These are phyloP conservation scores for Barbatosphaeria neglecta DNA, from an alignment of 495 filamentous ascomycete genomes.

Conservation along the genomic window DNA sequence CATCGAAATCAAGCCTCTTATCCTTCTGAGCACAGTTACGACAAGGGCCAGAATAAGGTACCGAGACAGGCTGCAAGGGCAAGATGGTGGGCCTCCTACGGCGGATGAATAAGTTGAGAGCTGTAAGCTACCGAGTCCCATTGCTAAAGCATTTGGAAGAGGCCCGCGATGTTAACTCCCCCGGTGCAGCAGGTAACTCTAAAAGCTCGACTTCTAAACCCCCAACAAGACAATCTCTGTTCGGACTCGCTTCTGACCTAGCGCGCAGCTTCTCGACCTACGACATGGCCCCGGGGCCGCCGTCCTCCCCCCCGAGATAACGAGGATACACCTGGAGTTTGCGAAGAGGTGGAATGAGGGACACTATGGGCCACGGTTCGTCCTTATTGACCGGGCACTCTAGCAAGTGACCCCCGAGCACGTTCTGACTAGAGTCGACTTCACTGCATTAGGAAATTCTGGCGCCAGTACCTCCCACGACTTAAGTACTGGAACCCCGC, in stretches of 20 bases:
- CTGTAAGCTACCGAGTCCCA: conserved; percentile 44
- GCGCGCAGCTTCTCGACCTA: conserved; percentile 62
- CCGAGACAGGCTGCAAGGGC: conserved; percentile 8
- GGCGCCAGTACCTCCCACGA: conserved; percentile 67
- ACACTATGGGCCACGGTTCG: conserved; percentile 71
- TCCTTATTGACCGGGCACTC: no score
- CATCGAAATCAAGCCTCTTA: no score
- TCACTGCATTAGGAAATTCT: conserved; percentile 67
- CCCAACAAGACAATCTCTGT: no score
- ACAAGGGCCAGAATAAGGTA: background rate
- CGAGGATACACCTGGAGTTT: conserved; percentile 76
- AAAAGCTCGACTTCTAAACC: no score
- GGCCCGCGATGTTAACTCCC: background rate
- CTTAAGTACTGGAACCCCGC: conserved; percentile 91
- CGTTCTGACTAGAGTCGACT: no score
- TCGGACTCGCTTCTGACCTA: no score
- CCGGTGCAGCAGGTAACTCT: conserved; percentile 23
- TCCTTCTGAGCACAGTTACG: no score
- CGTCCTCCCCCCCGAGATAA: conserved; percentile 66
- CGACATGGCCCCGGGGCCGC: conserved; percentile 73
- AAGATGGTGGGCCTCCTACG: conserved; percentile 70
- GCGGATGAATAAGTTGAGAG: conserved; percentile 67
- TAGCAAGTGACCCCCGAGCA: no score
- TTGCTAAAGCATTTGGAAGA: background rate
- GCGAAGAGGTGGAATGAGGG: conserved; percentile 51